phyloP scores from a whole-genome alignment of 208 protist genomes.

The Endotrypanum monterogeii region DNA sequence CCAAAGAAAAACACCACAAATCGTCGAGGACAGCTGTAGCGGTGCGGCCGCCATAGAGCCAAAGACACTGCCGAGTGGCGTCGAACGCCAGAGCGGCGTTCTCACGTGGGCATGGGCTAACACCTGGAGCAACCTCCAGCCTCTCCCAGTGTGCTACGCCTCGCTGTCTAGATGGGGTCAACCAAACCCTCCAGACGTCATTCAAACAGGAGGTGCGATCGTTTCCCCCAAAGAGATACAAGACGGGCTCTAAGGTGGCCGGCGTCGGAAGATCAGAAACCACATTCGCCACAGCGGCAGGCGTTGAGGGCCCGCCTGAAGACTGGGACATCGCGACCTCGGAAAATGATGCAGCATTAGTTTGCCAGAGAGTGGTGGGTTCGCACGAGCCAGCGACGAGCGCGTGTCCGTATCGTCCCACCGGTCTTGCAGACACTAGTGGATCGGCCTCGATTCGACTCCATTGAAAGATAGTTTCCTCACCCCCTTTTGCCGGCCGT shows the following conservation, averaged over 20 bases:
- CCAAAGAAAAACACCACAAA: constrained; percentile 15
- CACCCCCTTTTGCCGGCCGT: background rate
- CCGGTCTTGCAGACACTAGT: constrained; percentile 1
- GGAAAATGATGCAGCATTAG: background rate
- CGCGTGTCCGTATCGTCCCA: constrained; percentile 13
- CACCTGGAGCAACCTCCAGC: constrained; percentile 3
- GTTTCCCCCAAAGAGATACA: constrained; percentile 70
- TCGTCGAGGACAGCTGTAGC: constrained; percentile 3
- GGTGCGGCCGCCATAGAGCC: constrained; percentile 16
- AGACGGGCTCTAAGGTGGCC: constrained; percentile 22
- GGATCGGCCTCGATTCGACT: constrained; percentile 3
- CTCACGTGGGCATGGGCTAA: constrained; percentile 14
- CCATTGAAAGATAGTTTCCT: background rate
- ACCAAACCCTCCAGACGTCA: constrained; percentile 59
- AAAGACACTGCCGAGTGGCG: constrained; percentile 6
- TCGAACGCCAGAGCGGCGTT: constrained; percentile 12
- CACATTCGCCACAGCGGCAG: background rate
- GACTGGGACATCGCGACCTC: background rate
- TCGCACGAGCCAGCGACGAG: background rate
- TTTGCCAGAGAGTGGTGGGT: background rate
- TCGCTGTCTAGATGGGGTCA: constrained; percentile 29
- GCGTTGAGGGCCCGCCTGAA: background rate
- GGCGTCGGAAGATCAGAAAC: background rate
- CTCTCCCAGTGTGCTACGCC: constrained; percentile 25
- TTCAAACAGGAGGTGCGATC: constrained; percentile 46